Base-by-base conservation (phyloP, 352 stramenopile genomes). In the Globisporangium sylvaticum region DNA sequence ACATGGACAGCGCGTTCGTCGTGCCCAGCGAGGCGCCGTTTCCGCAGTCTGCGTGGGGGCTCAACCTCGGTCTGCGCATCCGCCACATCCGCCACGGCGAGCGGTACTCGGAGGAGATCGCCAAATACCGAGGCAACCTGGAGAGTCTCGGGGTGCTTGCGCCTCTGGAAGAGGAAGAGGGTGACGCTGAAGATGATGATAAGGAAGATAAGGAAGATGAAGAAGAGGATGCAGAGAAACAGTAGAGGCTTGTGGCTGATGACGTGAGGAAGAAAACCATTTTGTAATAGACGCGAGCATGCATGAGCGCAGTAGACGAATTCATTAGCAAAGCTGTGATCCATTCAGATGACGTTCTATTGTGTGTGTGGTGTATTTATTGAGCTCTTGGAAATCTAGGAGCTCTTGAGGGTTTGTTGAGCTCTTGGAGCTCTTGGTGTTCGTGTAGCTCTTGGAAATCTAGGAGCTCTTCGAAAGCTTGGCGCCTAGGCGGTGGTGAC, bases 41-140 rank as follows among this genome's bases (percentile, higher is more conserved):
- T 52, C 84, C 84, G 14, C 64, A 80, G 34, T 71, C 75, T 18
- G 75, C 84, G 8, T 92, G 81, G 80, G 84, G 87, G 0, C 67
- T 94, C 24, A 92, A 94, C 62, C 64, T 94, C 2, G 84, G 87
- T 0, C 71, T 91, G 54, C 78, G 84, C 2, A 56, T 92, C 58
- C 79, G 86, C 29, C 85, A 92, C 64, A 65, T 94, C 29, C 81
- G 77, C 37, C 82, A 91, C 42, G 83, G 85, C 44, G 68, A 85
- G 62, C 83, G 82, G 4, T 94, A 91, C 59, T 72, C 73, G 14
- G 73, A 76, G n/a, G 84, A 94, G 44, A 73, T 80, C 4, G 61
- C 66, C 31, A 90, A 90, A 59, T 90, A 90, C 66, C 73, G 74
- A 15, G 55, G 69, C 3, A 75, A 88, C 4, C 58, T 92, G 1